A percentile compares a stretch with the other conserved stretches of the same genome.
These are phyloP conservation scores for Fusarium sambucinum DNA, from an alignment of 2,329 filamentous ascomycete species.

Conservation along the genomic window DNA sequence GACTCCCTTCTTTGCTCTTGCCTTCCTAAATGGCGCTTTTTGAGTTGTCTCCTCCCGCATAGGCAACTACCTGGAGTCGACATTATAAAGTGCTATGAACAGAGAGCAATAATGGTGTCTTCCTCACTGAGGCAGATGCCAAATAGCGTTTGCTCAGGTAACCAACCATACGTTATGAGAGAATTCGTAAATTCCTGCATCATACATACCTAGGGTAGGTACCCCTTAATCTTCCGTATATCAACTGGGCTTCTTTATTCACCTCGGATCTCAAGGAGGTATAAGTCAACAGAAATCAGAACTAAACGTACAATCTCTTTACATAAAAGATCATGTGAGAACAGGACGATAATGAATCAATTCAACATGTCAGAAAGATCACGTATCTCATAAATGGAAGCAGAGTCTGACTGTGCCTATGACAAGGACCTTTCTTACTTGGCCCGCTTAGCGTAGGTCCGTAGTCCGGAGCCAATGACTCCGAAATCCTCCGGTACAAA, in stretches of 20 bases:
- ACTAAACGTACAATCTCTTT: not conserved
- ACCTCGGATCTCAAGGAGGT: not conserved
- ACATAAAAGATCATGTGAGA: not conserved
- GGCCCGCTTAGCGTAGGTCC: slow-evolving; percentile 1
- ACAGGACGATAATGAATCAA: not conserved
- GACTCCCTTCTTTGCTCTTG: not conserved
- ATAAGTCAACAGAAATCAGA: not conserved
- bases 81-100: not conserved
- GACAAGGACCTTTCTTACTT: slow-evolving; percentile 1
- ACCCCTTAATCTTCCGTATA: not conserved
- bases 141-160: not conserved
- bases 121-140: not conserved
- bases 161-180: not conserved
- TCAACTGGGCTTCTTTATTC: not conserved
- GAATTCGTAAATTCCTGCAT: not conserved
- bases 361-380: not conserved
- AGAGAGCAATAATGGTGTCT: no score
- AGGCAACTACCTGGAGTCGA: not conserved
- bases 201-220: not conserved
- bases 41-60: not conserved
- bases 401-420: not conserved
- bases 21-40: not conserved
- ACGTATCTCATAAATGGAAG: not conserved
- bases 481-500: slow-evolving; percentile 31
- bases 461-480: not conserved